Evolutionary conservation across 2,329 filamentous ascomycete species (phyloP).

Genomic region (Beauveria sp.): DNA sequence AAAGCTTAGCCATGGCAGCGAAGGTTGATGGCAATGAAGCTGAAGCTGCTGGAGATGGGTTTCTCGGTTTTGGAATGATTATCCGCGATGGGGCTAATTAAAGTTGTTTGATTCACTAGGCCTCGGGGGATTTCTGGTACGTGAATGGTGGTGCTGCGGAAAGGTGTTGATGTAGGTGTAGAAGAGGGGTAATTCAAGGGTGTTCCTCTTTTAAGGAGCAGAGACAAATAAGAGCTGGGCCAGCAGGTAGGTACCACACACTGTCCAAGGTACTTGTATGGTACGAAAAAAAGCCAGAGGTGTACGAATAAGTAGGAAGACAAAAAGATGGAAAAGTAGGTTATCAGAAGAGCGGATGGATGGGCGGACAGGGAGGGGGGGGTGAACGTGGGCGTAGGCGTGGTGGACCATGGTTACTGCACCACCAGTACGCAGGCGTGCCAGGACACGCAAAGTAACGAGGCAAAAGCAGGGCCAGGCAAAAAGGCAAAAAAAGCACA

Average conservation of each 20-base stretch:
- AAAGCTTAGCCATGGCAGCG: conserved; percentile 76
- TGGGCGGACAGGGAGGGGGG: conserved; percentile 9
- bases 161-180: conserved; percentile 14
- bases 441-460: not conserved
- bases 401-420: not conserved
- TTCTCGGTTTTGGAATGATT: not conserved
- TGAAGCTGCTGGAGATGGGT: not conserved
- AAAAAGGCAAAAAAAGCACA: not conserved
- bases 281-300: not conserved
- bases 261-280: not conserved
- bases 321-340: not conserved
- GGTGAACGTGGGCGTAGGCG: conserved; percentile 3
- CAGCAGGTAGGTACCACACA: not conserved
- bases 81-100: not conserved
- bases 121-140: not conserved
- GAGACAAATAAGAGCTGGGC: not conserved
- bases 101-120: not conserved
- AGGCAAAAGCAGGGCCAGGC: not conserved
- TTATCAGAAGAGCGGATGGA: conserved; percentile 6
- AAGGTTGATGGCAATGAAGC: conserved; percentile 14
- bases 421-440: not conserved
- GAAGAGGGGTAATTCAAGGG: conserved; percentile 6
- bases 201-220: not conserved
- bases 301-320: not conserved
- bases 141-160: conserved; percentile 3